Base-by-base conservation (phyloP, 345 rosid genomes). In the Salix purpurea region DNA sequence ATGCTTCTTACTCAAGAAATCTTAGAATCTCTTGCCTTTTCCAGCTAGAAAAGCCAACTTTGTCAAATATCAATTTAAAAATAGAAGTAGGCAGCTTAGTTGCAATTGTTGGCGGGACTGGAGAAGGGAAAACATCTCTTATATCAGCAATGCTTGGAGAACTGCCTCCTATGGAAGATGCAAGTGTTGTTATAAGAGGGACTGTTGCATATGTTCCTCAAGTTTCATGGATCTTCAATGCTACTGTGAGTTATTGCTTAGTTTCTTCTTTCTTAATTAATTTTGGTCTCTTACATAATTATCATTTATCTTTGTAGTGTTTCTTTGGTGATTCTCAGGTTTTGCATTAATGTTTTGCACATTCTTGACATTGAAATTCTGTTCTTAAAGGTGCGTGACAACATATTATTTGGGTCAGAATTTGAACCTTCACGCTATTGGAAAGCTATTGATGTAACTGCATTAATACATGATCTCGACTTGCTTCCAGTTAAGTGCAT, bases 71-170 rank as follows among this genome's bases (percentile, higher is more conserved):
- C 83, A 96, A 92, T 80, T 80, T 94, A 85, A 97, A 94, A 82
- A 70, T 96, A 82, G 97, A 96, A 70, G 46, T 83, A 70, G 99
- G 99, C 21, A 90, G 94, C 90, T 85, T 96, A 82, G 97, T 96
- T 71, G 99, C 98, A 26, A 78, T 96, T 65, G 97, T 96, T 86
- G 99, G 99, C 50, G 88, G 98, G 75, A 94, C 99, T 5, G 99
- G 99, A 64, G 99, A 94, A 90, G 99, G 99, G 78, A 96, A 96
- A 84, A 94, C 99, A 74, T 92, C 99, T 8, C 88, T 96, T 74
- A 80, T 94, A 76, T 96, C 98, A 36, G 98, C 99, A 70, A 94
- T 96, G 97, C 98, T 96, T 15, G 97, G 99, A 80, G 99, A 96
- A 85, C 92, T 94, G 83, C 96, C 99, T 78, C 77, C 97, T 42